phyloP scores from a whole-genome alignment of 192 early-diverging fungal genomes.

The Entomortierella parvispora region DNA sequence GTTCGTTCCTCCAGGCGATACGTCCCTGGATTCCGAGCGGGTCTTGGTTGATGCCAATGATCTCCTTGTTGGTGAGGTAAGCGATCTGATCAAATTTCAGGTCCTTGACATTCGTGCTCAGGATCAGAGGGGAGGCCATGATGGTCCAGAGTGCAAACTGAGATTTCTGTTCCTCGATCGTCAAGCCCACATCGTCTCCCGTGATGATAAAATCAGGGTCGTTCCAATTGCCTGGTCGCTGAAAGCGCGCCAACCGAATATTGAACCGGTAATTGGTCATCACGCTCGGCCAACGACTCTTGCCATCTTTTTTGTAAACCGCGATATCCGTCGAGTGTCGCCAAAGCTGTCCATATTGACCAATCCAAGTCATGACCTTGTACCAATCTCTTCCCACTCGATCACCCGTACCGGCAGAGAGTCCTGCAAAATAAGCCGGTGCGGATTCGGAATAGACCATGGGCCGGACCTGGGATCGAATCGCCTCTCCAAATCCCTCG shows the following conservation, averaged over 20 bases:
- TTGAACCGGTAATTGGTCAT: conserved; percentile 56
- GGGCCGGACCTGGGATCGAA: conserved; percentile 28
- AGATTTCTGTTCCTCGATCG: conserved; percentile 50
- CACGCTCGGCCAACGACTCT: conserved; percentile 40
- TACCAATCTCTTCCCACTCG: conserved; percentile 50
- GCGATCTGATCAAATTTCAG: conserved; percentile 23
- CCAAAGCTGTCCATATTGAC: conserved; percentile 55
- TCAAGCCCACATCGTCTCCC: conserved; percentile 53
- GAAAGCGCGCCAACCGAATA: conserved; percentile 48
- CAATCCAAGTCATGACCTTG: conserved; percentile 51
- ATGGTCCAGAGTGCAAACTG: conserved; percentile 69
- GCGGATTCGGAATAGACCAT: conserved; percentile 54
- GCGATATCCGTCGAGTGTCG: conserved; percentile 52
- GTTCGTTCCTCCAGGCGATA: conserved; percentile 16
- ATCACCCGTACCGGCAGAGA: conserved; percentile 41
- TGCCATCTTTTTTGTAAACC: conserved; percentile 36
- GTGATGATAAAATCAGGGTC: conserved; percentile 55
- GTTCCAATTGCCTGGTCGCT: conserved; percentile 51
- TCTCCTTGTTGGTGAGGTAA: conserved; percentile 58
- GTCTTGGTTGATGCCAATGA: conserved; percentile 73
- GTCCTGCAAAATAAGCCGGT: conserved; percentile 50
- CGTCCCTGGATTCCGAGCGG: conserved; percentile 54
- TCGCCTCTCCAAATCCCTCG: conserved; percentile 15
- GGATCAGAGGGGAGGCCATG: conserved; percentile 67
- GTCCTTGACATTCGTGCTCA: conserved; percentile 63